A percentile compares a stretch with the other conserved stretches of the same genome.
These are phyloP conservation scores for Plasmodium sp. DNA, from an alignment of 169 alveolate genomes.

Conservation along the genomic window DNA sequence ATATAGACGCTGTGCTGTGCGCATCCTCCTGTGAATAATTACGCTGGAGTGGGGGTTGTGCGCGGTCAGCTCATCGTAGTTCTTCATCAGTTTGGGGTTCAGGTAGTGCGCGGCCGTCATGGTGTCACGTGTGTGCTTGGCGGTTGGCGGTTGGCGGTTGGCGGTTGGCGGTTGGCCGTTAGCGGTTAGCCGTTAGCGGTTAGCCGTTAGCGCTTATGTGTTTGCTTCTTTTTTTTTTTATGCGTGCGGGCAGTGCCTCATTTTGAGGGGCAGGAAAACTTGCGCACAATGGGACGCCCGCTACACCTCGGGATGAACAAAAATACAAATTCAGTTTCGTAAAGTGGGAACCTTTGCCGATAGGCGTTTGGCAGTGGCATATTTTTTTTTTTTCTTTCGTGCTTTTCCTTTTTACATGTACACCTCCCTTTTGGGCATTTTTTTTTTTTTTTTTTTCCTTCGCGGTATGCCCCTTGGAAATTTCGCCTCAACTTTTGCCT, in stretches of 20 bases:
- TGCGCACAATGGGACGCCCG: neutral
- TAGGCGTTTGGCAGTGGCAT: neutral
- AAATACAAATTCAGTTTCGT: neutral
- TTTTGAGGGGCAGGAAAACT: neutral
- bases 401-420: neutral
- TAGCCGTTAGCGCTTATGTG: no score
- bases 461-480: neutral
- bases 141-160: no score
- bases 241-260: neutral
- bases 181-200: neutral
- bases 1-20: neutral
- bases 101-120: conserved; percentile 31
- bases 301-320: neutral
- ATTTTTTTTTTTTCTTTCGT: neutral
- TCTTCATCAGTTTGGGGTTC: conserved; percentile 44
- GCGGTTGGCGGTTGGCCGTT: no score
- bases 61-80: conserved; percentile 79
- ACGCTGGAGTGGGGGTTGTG: conserved; percentile 87
- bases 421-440: neutral
- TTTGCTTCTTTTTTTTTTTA: neutral
- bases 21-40: neutral
- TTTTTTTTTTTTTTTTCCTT: neutral
- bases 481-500: neutral
- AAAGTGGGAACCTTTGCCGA: neutral
- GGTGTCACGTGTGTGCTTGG: neutral